Evolutionary conservation across 306 rosid species (phyloP).

Genomic region (Prunus mongolica): DNA sequence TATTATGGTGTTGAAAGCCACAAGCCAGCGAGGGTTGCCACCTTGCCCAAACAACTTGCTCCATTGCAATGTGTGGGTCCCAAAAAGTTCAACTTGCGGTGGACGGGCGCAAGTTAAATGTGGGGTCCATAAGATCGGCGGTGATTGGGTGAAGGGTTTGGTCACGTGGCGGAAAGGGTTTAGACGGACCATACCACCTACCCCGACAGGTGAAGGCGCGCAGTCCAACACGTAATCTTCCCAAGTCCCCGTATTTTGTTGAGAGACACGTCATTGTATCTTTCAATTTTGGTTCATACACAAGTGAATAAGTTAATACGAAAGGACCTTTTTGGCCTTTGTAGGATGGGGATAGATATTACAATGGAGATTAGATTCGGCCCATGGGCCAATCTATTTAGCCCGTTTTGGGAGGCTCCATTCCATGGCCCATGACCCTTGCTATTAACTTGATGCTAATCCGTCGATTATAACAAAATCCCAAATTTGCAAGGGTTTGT

Average conservation of each 20-base stretch:
- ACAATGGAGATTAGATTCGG: no score
- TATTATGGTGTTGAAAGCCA: no score
- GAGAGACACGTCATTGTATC: slow-evolving; percentile 7
- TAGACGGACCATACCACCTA: background rate
- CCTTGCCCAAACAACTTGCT: background rate
- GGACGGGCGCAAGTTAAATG: background rate
- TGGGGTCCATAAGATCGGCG: background rate
- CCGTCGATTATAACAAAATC: no score
- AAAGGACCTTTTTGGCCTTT: no score
- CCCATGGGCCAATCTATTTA: no score
- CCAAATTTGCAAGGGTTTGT: no score
- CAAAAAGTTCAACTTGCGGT: background rate
- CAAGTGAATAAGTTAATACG: no score
- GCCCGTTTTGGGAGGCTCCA: no score
- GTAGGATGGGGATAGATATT: no score
- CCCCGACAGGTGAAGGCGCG: slow-evolving; percentile 3
- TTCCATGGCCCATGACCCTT: no score
- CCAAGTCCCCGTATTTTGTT: background rate
- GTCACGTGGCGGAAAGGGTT: slow-evolving; percentile 3
- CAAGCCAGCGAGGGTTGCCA: no score
- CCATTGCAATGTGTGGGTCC: background rate
- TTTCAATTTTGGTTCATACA: background rate
- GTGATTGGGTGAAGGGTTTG: background rate
- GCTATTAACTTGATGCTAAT: no score
- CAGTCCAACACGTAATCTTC: background rate